Evolutionary conservation across 441 rosid genomes (phyloP), one percentile per base, ranked within the genome.

Genomic region (Pelargonium fulgidum): DNA sequence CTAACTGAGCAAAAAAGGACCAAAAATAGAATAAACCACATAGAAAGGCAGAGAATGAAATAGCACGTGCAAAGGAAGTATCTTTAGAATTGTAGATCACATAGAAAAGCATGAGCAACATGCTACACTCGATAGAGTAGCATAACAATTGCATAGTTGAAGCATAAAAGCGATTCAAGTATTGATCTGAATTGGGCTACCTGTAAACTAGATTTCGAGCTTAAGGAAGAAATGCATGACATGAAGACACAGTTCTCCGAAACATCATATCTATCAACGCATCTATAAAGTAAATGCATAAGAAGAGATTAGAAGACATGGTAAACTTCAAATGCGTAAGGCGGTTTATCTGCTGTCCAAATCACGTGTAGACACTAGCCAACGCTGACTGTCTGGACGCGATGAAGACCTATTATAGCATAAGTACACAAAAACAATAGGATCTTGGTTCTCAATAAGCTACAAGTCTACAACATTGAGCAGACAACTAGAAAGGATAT

Each of bases 1-100:
- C 10, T 36, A 61, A 65, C 67, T 22, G 26, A 36, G 58, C 58
- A 56, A 64, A 19, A 44, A 54, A 52, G 63, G 66, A 64, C 52
- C 47, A 68, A 16, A 48, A 58, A 11, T 41, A 56, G 36, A 58
- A 14, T 36, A 64, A 44, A 44, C 22, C 65, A 65, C 29, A 3
- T 24, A 47, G 59, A 8, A 19, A 20, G 4, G 29, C 12, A 19
- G n/a, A 61, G 56, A 42, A 17, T 29, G 41, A n/a, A 17, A 68
- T 17, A 12, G 48, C 64, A 56, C 19, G 33, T 33, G 36, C 9
- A 61, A 61, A 17, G 13, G 64, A 61, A 61, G 24, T 20, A 20
- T 20, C 7, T 61, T 20, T 20, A 29, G 36, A 29, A 29, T 29
- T 29, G 36, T 29, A 61, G 2, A 5, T 3, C 36, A 24, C 16